Conservation (phyloP, 345 rosid genomes). For the Crucihimalaya himalaica region DNA sequence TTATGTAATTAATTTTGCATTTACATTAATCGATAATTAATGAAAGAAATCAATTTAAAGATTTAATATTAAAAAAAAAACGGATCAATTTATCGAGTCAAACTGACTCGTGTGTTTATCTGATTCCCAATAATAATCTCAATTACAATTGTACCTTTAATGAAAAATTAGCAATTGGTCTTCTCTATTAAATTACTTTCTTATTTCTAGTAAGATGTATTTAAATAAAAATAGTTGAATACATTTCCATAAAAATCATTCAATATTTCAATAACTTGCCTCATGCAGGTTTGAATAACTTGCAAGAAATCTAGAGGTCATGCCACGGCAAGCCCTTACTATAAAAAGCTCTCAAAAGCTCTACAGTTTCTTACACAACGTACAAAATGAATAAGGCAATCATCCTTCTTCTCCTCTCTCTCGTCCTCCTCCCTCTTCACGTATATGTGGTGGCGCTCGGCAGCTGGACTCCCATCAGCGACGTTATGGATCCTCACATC, state of each 20-base stretch:
- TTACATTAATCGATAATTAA: too few relatives aligned
- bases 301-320: background rate
- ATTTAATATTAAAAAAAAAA: too few relatives aligned
- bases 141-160: too few relatives aligned
- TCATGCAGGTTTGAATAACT: background rate
- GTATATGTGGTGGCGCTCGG: constrained; percentile 24
- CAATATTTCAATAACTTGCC: background rate
- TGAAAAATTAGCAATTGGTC: too few relatives aligned
- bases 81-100: too few relatives aligned
- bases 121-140: too few relatives aligned
- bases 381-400: background rate
- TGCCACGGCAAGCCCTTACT: background rate
- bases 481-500: constrained; percentile 44
- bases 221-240: background rate
- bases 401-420: constrained; percentile 8
- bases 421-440: constrained; percentile 10
- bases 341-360: background rate
- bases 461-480: constrained; percentile 48
- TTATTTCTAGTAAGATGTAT: too few relatives aligned
- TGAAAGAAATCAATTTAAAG: too few relatives aligned
- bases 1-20: too few relatives aligned
- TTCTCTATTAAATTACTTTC: too few relatives aligned
- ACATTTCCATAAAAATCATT: background rate
- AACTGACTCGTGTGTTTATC: too few relatives aligned
- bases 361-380: background rate